Evolutionary conservation across 1,139 yeast genomes (phyloP).

Genomic region (Debaryomyces robertsiae): DNA sequence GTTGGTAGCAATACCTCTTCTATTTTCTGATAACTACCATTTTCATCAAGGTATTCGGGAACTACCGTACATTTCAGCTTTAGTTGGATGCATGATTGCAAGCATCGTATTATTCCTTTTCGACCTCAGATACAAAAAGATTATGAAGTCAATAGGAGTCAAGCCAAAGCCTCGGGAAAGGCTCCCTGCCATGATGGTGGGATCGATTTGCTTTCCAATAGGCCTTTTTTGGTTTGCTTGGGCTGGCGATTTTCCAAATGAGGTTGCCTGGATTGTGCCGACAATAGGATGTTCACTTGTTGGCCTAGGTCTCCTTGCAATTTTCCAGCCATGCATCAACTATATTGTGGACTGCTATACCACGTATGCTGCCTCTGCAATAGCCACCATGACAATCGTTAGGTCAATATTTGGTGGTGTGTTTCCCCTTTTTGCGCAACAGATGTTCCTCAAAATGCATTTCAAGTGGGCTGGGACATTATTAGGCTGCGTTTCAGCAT

Average conservation of each 20-base stretch:
- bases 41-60: slow-evolving; percentile 50
- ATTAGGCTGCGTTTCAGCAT: slow-evolving; percentile 65
- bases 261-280: slow-evolving; percentile 74
- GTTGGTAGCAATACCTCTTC: slow-evolving; percentile 69
- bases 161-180: slow-evolving; percentile 70
- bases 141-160: slow-evolving; percentile 17
- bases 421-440: slow-evolving; percentile 54
- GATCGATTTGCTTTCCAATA: slow-evolving; percentile 62
- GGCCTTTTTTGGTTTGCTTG: slow-evolving; percentile 78
- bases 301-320: slow-evolving; percentile 68
- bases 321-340: slow-evolving; percentile 69
- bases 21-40: slow-evolving; percentile 58
- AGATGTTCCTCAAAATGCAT: slow-evolving; percentile 74
- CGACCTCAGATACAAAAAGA: slow-evolving; percentile 28
- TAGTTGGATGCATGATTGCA: slow-evolving; percentile 60
- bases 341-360: slow-evolving; percentile 74
- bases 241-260: slow-evolving; percentile 66
- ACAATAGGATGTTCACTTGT: slow-evolving; percentile 63
- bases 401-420: slow-evolving; percentile 63
- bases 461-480: slow-evolving; percentile 83
- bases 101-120: slow-evolving; percentile 42
- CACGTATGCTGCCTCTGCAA: slow-evolving; percentile 78
- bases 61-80: slow-evolving; percentile 44
- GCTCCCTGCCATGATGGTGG: slow-evolving; percentile 63
- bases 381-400: slow-evolving; percentile 85